A percentile compares a stretch with the other conserved stretches of the same genome.
These are phyloP conservation scores for Ensete glaucum DNA, from an alignment of 176 grass and related monocot genomes.

Conservation along the genomic window DNA sequence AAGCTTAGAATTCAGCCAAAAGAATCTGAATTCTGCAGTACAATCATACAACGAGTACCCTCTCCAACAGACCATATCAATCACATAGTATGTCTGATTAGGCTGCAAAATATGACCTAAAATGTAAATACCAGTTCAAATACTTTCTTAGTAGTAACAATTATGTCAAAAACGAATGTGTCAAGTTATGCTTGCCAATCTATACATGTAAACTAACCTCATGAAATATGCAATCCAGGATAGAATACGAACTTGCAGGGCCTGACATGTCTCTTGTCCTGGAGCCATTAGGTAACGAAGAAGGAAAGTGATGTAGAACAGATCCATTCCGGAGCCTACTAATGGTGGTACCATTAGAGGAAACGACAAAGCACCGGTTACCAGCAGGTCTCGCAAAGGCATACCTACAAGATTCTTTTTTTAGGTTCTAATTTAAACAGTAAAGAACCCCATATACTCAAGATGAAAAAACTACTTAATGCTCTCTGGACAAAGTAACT, in stretches of 20 bases:
- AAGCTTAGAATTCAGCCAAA: conserved; percentile 88
- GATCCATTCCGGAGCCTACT: conserved; percentile 79
- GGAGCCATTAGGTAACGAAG: conserved; percentile 71
- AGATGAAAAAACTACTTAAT: neutral
- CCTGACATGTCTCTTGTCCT: conserved; percentile 62
- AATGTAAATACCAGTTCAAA: conserved; percentile 3
- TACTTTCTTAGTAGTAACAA: neutral
- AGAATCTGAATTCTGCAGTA: conserved; percentile 86
- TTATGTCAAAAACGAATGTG: neutral
- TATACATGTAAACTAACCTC: conserved; percentile 35
- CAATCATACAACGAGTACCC: conserved; percentile 89
- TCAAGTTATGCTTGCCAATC: conserved; percentile 2
- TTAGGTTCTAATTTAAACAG: neutral
- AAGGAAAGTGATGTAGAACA: conserved; percentile 84
- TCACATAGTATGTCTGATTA: conserved; percentile 87
- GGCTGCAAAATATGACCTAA: conserved; percentile 37
- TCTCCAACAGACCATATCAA: conserved; percentile 95
- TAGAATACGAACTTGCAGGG: conserved; percentile 69
- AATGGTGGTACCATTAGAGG: conserved; percentile 59
- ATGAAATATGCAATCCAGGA: conserved; percentile 94
- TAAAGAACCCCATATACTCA: neutral
- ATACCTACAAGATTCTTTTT: conserved; percentile 44
- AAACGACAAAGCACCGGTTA: conserved; percentile 77
- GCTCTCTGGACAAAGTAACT: neutral
- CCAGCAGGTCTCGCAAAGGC: conserved; percentile 73